These are phyloP conservation scores for Marvania coccoides DNA, from an alignment of 139 green algal species.

Conservation along the genomic window DNA sequence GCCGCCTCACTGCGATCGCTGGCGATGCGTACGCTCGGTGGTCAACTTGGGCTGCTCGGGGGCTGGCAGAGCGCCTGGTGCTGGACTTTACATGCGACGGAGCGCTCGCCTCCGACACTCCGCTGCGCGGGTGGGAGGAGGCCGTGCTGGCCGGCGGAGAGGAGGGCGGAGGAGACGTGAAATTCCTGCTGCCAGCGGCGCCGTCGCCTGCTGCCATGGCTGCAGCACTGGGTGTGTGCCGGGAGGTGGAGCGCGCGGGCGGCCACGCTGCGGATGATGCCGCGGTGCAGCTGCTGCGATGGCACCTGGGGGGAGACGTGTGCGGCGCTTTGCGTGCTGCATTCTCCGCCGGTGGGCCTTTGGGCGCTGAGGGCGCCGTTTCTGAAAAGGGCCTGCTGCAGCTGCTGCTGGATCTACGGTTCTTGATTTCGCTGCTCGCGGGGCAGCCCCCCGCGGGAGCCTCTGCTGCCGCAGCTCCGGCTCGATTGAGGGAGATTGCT, in stretches of 20 bases:
- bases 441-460: constrained; percentile 28
- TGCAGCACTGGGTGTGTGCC: constrained; percentile 40
- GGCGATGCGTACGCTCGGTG: constrained; percentile 39
- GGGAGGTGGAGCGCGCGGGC: constrained; percentile 51
- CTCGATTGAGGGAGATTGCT: constrained; percentile 14
- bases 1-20: background rate
- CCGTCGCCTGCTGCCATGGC: constrained; percentile 50
- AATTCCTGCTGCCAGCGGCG: constrained; percentile 66
- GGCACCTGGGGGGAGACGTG: constrained; percentile 52
- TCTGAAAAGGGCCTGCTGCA: constrained; percentile 84
- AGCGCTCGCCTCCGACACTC: constrained; percentile 24
- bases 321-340: constrained; percentile 7
- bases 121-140: constrained; percentile 59
- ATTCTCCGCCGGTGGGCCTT: background rate
- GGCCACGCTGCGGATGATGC: constrained; percentile 43
- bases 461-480: constrained; percentile 14
- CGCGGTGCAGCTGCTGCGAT: constrained; percentile 63
- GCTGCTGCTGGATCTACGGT: constrained; percentile 81
- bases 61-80: constrained; percentile 17
- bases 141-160: constrained; percentile 17
- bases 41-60: constrained; percentile 56
- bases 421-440: constrained; percentile 63
- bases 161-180: constrained; percentile 56
- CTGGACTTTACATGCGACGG: constrained; percentile 21
- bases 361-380: background rate